Evolutionary conservation across 768 basidiomycete genomes (phyloP).

Genomic region (Mycena maculata): DNA sequence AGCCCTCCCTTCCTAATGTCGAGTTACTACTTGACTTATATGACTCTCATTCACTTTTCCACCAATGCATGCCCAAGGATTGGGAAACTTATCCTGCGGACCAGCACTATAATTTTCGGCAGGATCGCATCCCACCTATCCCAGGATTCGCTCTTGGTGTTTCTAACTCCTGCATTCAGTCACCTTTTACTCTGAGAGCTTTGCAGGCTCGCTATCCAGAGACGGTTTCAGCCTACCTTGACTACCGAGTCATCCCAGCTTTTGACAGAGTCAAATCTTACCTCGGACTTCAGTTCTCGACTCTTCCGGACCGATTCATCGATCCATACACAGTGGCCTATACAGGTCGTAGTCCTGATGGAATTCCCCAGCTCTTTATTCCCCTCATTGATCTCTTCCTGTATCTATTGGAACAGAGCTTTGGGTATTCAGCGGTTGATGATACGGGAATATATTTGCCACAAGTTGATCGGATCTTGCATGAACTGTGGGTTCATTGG

Average conservation of each 20-base stretch:
- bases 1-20: background rate
- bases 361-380: background rate
- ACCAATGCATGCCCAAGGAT: background rate
- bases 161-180: background rate
- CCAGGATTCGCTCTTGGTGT: background rate
- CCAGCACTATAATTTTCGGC: background rate
- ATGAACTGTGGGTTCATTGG: background rate
- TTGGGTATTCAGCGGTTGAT: background rate
- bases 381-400: background rate
- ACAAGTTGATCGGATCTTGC: background rate
- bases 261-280: background rate
- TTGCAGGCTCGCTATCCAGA: background rate
- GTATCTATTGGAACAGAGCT: background rate
- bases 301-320: background rate
- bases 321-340: background rate
- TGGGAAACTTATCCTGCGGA: background rate
- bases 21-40: background rate
- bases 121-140: background rate
- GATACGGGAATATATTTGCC: background rate
- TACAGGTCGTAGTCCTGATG: background rate
- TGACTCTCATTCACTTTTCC: background rate
- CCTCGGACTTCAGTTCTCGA: background rate
- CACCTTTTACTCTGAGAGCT: background rate
- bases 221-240: background rate
- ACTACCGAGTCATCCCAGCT: background rate